A percentile compares a stretch with the other conserved stretches of the same genome.
These are phyloP conservation scores for Globisporangium ultimum DNA, from an alignment of 352 stramenopile species.

Conservation along the genomic window DNA sequence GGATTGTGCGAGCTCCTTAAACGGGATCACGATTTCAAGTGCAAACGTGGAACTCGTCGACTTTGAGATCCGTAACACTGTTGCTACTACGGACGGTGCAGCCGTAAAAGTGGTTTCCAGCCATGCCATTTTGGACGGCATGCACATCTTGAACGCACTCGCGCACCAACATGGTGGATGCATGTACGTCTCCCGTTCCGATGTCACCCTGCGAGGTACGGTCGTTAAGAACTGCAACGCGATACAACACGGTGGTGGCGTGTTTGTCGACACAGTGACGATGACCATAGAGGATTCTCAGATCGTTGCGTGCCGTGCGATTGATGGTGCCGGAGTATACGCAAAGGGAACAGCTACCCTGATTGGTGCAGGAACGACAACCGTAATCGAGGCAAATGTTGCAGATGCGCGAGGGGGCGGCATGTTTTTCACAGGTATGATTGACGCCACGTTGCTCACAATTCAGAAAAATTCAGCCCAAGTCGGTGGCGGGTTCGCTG, in stretches of 20 bases:
- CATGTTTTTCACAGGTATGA: constrained; percentile 12
- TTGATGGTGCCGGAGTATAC: constrained; percentile 29
- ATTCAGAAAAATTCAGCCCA: constrained; percentile 27
- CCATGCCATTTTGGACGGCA: constrained; percentile 12
- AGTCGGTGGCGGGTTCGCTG: constrained; percentile 30
- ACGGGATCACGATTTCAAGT: constrained; percentile 27
- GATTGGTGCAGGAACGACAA: constrained; percentile 12
- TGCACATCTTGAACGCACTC: constrained; percentile 11
- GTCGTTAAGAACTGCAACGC: constrained; percentile 20
- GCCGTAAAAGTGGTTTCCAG: constrained; percentile 23
- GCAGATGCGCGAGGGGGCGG: constrained; percentile 26
- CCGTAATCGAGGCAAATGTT: constrained; percentile 21
- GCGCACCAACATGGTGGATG: constrained; percentile 25
- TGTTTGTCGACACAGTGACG: constrained; percentile 26
- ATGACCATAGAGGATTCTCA: constrained; percentile 14
- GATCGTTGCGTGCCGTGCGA: constrained; percentile 17
- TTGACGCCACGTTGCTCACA: constrained; percentile 4
- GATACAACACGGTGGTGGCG: constrained; percentile 18
- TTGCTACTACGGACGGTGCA: constrained; percentile 14
- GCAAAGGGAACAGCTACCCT: constrained; percentile 15
- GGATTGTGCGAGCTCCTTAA: constrained; percentile 25
- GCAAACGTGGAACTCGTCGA: constrained; percentile 16
- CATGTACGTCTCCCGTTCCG: constrained; percentile 24
- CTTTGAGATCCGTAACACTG: constrained; percentile 25
- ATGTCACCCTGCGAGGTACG: constrained; percentile 19